phyloP scores from a whole-genome alignment of 768 basidiomycete genomes.

The Pholiota microspora region DNA sequence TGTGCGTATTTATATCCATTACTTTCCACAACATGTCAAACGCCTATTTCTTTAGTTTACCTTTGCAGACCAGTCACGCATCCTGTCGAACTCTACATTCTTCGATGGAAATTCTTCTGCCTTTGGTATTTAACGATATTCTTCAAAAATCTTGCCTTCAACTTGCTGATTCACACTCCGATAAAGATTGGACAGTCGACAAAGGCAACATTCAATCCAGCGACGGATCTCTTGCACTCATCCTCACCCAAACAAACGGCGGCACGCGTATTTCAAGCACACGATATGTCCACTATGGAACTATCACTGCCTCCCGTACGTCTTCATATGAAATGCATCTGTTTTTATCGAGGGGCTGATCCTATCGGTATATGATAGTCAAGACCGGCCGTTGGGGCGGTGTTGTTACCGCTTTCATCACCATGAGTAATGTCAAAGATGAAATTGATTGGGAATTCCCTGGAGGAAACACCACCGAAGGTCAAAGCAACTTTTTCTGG shows the following conservation, averaged over 20 bases:
- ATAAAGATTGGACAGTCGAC: slow-evolving; percentile 68
- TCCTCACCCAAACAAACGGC: slow-evolving; percentile 67
- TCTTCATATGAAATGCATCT: slow-evolving; percentile 4
- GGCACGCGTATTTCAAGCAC: slow-evolving; percentile 81
- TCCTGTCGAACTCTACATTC: slow-evolving; percentile 61
- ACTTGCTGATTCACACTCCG: not conserved
- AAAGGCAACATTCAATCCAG: slow-evolving; percentile 65
- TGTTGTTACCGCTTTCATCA: slow-evolving; percentile 82
- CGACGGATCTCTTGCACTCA: slow-evolving; percentile 66
- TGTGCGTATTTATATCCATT: slow-evolving; percentile 32
- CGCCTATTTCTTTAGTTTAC: slow-evolving; percentile 41
- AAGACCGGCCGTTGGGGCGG: slow-evolving; percentile 81
- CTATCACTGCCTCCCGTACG: slow-evolving; percentile 61
- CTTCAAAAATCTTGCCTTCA: not conserved
- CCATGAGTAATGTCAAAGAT: slow-evolving; percentile 81
- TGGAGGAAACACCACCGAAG: slow-evolving; percentile 56
- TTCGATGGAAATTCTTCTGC: slow-evolving; percentile 74
- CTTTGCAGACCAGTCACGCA: slow-evolving; percentile 63
- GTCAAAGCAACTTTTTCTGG: slow-evolving; percentile 83
- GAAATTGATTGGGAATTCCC: slow-evolving; percentile 91
- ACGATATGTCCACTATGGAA: slow-evolving; percentile 80
- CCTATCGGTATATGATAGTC: too few species aligned
- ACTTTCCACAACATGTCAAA: not conserved
- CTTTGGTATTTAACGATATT: slow-evolving; percentile 59
- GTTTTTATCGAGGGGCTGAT: too few species aligned